Evolutionary conservation across 805 yeast species (phyloP).

Genomic region (Pichia insulana): DNA sequence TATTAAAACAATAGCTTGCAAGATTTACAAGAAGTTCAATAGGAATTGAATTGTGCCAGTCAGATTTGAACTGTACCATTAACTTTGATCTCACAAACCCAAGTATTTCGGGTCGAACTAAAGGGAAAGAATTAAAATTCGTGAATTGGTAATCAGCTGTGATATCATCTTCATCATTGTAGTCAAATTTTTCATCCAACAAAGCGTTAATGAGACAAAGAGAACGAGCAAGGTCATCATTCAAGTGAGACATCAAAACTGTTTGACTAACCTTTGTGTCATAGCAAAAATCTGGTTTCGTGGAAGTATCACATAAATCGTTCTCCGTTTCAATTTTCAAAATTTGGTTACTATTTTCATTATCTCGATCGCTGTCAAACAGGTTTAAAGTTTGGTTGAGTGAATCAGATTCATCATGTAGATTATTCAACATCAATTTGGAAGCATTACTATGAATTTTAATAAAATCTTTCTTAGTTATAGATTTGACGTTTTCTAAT

Average conservation of each 20-base stretch:
- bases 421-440: slow-evolving; percentile 11
- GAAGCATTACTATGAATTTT: slow-evolving; percentile 25
- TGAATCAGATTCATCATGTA: not conserved
- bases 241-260: not conserved
- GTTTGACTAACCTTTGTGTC: slow-evolving; percentile 2
- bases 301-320: not conserved
- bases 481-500: slow-evolving; percentile 4
- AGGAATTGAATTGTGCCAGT: not conserved
- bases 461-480: slow-evolving; percentile 14
- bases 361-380: too few species aligned
- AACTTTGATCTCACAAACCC: slow-evolving; percentile 3
- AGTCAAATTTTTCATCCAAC: not conserved
- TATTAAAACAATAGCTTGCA: not conserved
- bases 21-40: not conserved
- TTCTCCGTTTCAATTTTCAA: not conserved
- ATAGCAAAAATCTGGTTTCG: slow-evolving; percentile 5
- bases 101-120: not conserved
- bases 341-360: not conserved
- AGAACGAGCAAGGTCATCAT: not conserved
- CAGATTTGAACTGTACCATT: not conserved
- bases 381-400: too few species aligned
- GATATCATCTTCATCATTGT: not conserved
- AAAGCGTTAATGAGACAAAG: not conserved
- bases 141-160: not conserved
- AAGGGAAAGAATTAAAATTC: too few species aligned